These are phyloP conservation scores for Sugiyamaella grinbergsii DNA, from an alignment of 1,139 yeast species.

Conservation along the genomic window DNA sequence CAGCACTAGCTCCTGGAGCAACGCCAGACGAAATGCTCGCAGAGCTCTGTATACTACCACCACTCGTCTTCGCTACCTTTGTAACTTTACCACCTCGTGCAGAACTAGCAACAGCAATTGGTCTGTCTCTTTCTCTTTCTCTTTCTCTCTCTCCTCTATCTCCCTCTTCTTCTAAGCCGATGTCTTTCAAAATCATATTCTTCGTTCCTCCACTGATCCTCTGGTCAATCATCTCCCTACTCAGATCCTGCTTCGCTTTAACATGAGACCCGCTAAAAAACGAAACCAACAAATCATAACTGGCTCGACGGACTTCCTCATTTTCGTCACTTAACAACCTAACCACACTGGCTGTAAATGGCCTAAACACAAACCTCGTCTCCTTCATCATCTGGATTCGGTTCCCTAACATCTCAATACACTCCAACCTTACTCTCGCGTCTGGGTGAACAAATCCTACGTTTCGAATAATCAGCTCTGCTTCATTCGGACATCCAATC, in stretches of 20 bases:
- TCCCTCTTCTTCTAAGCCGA: conserved; percentile 24
- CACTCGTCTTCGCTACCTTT: neutral
- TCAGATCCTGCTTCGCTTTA: conserved; percentile 53
- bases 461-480: conserved; percentile 53
- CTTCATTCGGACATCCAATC: conserved; percentile 60
- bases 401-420: conserved; percentile 44
- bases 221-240: conserved; percentile 46
- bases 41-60: neutral
- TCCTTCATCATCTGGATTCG: conserved; percentile 45
- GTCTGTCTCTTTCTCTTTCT: neutral
- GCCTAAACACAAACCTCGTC: conserved; percentile 47
- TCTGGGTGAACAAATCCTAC: conserved; percentile 54
- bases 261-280: conserved; percentile 48
- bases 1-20: neutral
- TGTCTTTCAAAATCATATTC: conserved; percentile 23
- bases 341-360: conserved; percentile 49
- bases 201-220: conserved; percentile 15
- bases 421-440: conserved; percentile 49
- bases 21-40: neutral
- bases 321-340: conserved; percentile 44
- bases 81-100: neutral
- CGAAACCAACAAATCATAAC: conserved; percentile 44
- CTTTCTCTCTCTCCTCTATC: neutral
- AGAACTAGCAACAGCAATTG: neutral
- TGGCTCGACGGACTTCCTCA: conserved; percentile 42